Evolutionary conservation across 2,329 filamentous ascomycete genomes (phyloP).

Genomic region (Penicillium sp.): DNA sequence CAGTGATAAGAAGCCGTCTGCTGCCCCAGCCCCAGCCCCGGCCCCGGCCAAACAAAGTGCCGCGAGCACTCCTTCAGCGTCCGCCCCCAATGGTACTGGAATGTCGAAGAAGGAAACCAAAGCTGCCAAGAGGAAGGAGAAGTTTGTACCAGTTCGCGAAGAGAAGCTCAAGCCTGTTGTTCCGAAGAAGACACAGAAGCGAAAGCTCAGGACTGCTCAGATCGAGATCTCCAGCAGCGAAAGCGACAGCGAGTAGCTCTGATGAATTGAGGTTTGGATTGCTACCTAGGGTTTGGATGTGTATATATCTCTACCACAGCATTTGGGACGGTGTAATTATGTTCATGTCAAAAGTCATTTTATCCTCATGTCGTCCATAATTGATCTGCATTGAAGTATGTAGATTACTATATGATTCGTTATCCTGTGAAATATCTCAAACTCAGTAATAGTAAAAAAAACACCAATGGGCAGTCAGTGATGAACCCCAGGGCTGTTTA

Average conservation of each 20-base stretch:
- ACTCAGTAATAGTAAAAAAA: not conserved
- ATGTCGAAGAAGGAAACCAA: conserved; percentile 11
- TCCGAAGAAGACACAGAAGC: conserved; percentile 28
- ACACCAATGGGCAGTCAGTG: not conserved
- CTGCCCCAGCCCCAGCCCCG: not conserved
- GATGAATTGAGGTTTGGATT: not conserved
- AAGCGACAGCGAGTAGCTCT: conserved; percentile 23
- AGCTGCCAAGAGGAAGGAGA: conserved; percentile 7
- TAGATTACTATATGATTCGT: not conserved
- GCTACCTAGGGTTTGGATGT: conserved; percentile 6
- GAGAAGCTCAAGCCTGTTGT: conserved; percentile 7
- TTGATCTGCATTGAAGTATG: not conserved
- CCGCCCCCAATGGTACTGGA: not conserved
- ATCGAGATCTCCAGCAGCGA: conserved; percentile 28
- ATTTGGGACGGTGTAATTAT: conserved; percentile 12
- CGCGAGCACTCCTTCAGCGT: not conserved
- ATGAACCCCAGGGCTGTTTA: not conserved
- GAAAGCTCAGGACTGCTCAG: conserved; percentile 22
- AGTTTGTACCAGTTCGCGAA: conserved; percentile 5
- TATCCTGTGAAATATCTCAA: not conserved
- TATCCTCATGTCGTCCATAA: not conserved
- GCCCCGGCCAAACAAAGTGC: conserved; percentile 5
- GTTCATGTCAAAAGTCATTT: conserved; percentile 10
- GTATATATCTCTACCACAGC: conserved; percentile 19
- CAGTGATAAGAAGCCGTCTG: conserved; percentile 19